Evolutionary conservation across 2,329 filamentous ascomycete genomes (phyloP).

Genomic region (Calonectria honghensis): DNA sequence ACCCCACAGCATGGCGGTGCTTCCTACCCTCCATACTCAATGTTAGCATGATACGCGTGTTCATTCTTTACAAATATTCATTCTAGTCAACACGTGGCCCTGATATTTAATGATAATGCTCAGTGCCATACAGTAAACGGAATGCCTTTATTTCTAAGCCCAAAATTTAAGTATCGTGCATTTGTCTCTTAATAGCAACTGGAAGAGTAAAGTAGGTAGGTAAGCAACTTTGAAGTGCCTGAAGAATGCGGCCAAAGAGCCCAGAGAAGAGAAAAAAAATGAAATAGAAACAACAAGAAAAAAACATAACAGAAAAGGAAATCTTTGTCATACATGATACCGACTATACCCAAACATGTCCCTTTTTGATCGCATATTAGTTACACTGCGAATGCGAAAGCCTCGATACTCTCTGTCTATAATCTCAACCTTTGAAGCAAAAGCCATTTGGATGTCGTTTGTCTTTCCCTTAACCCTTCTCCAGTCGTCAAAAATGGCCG

Average conservation of each 20-base stretch:
- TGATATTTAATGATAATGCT: not conserved
- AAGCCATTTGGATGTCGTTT: slow-evolving; percentile 55
- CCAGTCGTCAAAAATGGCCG: slow-evolving; percentile 50
- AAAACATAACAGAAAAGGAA: slow-evolving; percentile 53
- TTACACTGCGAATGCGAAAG: slow-evolving; percentile 60
- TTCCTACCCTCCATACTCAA: not conserved
- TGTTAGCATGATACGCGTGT: not conserved
- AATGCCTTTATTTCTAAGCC: slow-evolving; percentile 24
- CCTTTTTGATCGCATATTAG: slow-evolving; percentile 61
- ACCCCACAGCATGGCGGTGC: not conserved
- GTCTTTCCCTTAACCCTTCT: slow-evolving; percentile 49
- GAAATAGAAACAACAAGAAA: slow-evolving; percentile 30
- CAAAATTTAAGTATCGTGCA: slow-evolving; percentile 14
- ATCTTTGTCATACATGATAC: slow-evolving; percentile 60
- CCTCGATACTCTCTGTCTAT: slow-evolving; percentile 60
- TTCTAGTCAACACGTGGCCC: not conserved
- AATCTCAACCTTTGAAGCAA: slow-evolving; percentile 58
- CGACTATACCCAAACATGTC: slow-evolving; percentile 58
- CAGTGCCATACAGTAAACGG: slow-evolving; percentile 6
- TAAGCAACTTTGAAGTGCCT: slow-evolving; percentile 48
- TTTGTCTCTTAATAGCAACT: slow-evolving; percentile 37
- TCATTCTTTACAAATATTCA: not conserved
- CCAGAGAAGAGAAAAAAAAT: slow-evolving; percentile 48
- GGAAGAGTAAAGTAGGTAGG: slow-evolving; percentile 40
- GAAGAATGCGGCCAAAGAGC: slow-evolving; percentile 44